Evolutionary conservation across 2,329 filamentous ascomycete species (phyloP), one percentile per base, ranked within the genome.

Genomic region (Lecanicillium sp.): DNA sequence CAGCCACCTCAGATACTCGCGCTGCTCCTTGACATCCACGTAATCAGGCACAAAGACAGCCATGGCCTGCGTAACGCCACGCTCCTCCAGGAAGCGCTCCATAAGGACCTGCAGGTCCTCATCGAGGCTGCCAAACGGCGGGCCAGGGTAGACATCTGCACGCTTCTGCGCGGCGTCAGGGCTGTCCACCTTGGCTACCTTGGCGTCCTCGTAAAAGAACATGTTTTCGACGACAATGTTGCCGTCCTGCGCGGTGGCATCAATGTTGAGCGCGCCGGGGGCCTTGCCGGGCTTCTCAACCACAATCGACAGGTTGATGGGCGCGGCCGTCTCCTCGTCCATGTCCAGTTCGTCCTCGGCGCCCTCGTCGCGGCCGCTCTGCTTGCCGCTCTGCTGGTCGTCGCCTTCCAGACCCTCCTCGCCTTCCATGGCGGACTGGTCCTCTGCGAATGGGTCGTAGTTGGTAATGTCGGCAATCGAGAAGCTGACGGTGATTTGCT

Each of bases 21-120:
- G 84, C 78, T 96, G 90, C 78, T 98, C 92, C 81, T 98, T 98
- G 66, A 85, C 78, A 59, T 96, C 88, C 56, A 96, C 89, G 68
- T 95, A 98, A 62, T 96, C 89, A 28, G 89, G 87, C 32, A 94
- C 82, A 63, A 96, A 95, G 50, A 89, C 68, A 38, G 89, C 90
- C 52, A 98, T 75, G 43, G 82, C 77, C 52, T 83, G 80, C 55
- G 90, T 87, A 64, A 98, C 78, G 48, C 90, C 92, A 52, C 92
- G 79, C 75, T 95, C 92, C 64, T 95, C 88, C 47, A 98, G 76
- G 69, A 90, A 98, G 52, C 83, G 79, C 74, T 96, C 90, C 59
- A 96, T 73, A 52, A 95, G 74, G 38, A 87, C 74, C 71, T 96
- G 90, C 32, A 98, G 77, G 59, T 96, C 90, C 68, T 95, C 88